Conservation (phyloP, 31 red algal species). For the Odonthalia washingtoniensis region DNA sequence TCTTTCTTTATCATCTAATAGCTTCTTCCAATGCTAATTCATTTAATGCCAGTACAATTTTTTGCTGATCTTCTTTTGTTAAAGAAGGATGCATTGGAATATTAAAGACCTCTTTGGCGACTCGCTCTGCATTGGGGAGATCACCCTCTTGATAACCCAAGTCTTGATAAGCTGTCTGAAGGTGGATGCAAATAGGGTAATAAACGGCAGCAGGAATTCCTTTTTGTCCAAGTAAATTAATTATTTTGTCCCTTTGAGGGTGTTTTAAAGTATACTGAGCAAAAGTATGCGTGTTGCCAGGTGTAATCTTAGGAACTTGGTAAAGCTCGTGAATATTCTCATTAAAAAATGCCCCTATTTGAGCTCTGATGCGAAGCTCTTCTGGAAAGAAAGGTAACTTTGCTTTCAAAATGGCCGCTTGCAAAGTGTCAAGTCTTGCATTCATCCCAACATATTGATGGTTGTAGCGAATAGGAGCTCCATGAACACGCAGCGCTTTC, state of each 20-base stretch:
- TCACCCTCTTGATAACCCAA: not conserved
- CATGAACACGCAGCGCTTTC: conserved; percentile 71
- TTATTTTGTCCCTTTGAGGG: not conserved
- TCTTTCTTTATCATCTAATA: no score
- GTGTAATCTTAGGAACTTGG: conserved; percentile 15
- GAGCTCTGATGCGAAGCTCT: conserved; percentile 38
- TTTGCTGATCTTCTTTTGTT: conserved; percentile 1
- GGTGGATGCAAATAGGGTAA: conserved; percentile 26
- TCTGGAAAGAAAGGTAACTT: conserved; percentile 71
- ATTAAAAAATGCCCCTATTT: conserved; percentile 52
- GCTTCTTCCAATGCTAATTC: no score
- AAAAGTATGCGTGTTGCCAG: conserved; percentile 5
- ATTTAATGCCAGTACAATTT: no score
- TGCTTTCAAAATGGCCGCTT: conserved; percentile 81
- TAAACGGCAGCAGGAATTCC: conserved; percentile 27
- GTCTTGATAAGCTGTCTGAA: conserved; percentile 19
- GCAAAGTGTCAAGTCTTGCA: conserved; percentile 80
- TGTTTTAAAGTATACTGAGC: conserved; percentile 36
- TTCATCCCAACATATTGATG: conserved; percentile 67
- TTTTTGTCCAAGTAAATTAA: conserved; percentile 24
- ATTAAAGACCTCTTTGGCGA: conserved; percentile 14
- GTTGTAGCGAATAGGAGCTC: conserved; percentile 12
- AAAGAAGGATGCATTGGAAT: conserved; percentile 12
- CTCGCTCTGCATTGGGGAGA: not conserved
- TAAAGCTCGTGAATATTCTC: not conserved